Evolutionary conservation across 2,329 filamentous ascomycete species (phyloP), one percentile per base, ranked within the genome.

Genomic region (Ophiostoma piceae): DNA sequence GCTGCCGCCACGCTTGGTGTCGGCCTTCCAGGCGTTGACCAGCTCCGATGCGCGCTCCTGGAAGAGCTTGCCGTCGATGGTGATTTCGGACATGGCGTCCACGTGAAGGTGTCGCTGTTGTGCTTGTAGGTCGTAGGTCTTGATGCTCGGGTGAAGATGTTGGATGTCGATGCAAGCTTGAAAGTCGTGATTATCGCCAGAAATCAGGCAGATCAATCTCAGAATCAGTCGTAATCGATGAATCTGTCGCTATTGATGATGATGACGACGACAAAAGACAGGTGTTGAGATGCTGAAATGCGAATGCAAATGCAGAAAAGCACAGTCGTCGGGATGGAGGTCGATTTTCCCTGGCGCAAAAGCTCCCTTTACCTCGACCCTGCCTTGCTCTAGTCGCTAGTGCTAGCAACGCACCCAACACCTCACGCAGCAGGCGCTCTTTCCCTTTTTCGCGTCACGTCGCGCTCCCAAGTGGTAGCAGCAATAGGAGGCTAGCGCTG

Each of bases 31-130:
- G 82, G 92, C 88, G 76, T 91, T 89, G 78, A 94, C 87, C 77
- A 99, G 90, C 78, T 90, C 90, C 75, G 90, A 90, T 75, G 98
- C 86, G 78, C 95, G 94, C 83, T 95, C 94, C 81, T 97, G 94
- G 84, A 99, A 99, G 79, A 89, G 84, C 80, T 90, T 90, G 83
- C 90, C 92, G 84, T 98, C 94, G 84, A 99, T 97, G 82, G 92
- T 92, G 82, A 99, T 96, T 81, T 96, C 92, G 78, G 84, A 85
- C 87, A 88, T 88, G 79, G 78, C 79, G 78, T 74, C 76, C 32
- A 26, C 67, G 67, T 69, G 73, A 62, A 2, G 51, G 22, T 57
- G 68, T 54, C 39, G 68, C 35, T 35, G 35, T 8, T 8, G 68
- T 22, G 32, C 14, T 32, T 39, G 19, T 41, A n/a, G 60, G 16